Conservation (phyloP, 208 protist species). For the Porcisia hertigi region DNA sequence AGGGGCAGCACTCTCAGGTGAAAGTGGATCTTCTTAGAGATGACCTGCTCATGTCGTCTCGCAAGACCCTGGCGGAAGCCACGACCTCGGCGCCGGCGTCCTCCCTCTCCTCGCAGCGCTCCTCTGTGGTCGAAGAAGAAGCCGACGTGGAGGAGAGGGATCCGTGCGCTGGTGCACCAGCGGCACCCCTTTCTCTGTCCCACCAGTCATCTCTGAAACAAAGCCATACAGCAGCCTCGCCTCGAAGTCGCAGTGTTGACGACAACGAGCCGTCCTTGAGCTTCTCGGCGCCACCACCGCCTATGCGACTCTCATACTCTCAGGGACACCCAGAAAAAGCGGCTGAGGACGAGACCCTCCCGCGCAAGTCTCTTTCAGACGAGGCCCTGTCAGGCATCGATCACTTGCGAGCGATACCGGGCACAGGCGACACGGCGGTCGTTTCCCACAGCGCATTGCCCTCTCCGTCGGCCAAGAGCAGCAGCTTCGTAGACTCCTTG, state of each 20-base stretch:
- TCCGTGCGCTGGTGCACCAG: neutral
- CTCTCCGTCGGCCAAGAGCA: neutral
- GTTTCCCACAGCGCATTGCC: neutral
- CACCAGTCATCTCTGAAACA: neutral
- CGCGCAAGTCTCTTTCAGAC: neutral
- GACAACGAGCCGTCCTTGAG: constrained; percentile 46
- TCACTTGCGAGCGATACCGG: neutral
- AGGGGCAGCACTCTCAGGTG: constrained; percentile 2
- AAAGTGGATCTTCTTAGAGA: constrained; percentile 20
- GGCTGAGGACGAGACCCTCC: neutral
- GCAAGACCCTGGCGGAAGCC: neutral
- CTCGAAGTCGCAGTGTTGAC: constrained; percentile 2
- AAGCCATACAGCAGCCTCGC: neutral
- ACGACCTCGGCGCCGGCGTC: neutral
- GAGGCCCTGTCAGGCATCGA: neutral
- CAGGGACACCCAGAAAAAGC: neutral
- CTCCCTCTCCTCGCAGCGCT: neutral
- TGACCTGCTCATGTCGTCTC: constrained; percentile 25
- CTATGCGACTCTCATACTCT: neutral
- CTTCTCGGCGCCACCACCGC: constrained; percentile 24
- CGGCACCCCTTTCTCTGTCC: constrained; percentile 2
- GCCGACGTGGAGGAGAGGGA: constrained; percentile 9
- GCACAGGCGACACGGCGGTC: neutral
- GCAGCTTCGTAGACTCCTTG: constrained; percentile 1
- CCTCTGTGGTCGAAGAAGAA: constrained; percentile 8